Base-by-base conservation (phyloP, 768 basidiomycete genomes). In the Kwoniella mangroviensis region DNA sequence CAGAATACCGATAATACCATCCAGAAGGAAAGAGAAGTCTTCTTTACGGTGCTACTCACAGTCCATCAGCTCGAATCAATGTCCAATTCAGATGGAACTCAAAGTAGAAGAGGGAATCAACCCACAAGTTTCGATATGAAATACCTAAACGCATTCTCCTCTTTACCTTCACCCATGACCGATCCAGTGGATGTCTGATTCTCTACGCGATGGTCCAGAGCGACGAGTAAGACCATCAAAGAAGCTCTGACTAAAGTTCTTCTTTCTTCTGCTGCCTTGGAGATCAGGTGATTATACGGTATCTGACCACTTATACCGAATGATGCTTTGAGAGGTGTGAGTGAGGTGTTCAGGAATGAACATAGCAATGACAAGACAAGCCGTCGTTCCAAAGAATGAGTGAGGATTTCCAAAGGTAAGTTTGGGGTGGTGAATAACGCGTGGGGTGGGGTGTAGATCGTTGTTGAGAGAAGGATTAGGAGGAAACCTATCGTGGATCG, bases 321-420 rank as follows among this genome's bases (percentile, higher is more conserved):
- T 7, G 68, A 49, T n/a, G 59, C 12, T 64, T 75, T 65, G 15
- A 64, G 41, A 4, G 74, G 75, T 6, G 77, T 73, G n/a, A 84
- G 80, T 0, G 89, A 89, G 11, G 93, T 96, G 80, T 99, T 99
- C 69, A 99, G 85, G 55, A 97, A 85, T 4, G 95, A 98, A 83
- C 96, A 99, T 9, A 99, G 84, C 28, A 98, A 85, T 3, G 95
- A 94, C 65, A 99, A 86, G n/a, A 95, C 90, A 75, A 94, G 75
- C 15, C 85, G 81, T 12, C 83, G 78, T 88, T 65, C 93, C 87
- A 69, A 90, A 86, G 63, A 89, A 88, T 81, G 89, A 86, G 82
- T 93, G 57, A 93, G 86, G 79, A 93, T 88, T 9, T 91, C 86
- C 19, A 92, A 88, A 78, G 92, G 94, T 54, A 88, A 86, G 2